phyloP scores from a whole-genome alignment of 805 yeast genomes.

The Candida vaughaniae region DNA sequence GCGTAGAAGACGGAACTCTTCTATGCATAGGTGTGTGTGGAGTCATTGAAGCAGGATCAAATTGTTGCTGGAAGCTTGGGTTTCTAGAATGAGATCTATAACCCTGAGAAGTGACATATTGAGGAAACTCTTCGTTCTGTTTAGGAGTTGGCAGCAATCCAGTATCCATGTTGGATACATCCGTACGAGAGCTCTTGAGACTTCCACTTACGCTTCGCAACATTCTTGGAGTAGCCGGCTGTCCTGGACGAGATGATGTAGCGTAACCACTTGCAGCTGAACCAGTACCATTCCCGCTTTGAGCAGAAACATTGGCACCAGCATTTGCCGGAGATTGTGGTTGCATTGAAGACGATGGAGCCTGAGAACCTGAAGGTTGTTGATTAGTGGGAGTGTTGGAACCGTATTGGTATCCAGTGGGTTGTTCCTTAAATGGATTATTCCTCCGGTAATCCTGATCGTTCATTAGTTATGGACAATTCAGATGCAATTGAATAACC shows the following conservation, averaged over 20 bases:
- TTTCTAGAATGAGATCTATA: constrained; percentile 18
- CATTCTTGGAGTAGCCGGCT: constrained; percentile 72
- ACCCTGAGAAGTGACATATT: constrained; percentile 9
- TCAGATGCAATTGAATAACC: no score
- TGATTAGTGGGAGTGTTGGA: neutral
- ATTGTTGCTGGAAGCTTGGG: constrained; percentile 10
- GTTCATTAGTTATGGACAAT: no score
- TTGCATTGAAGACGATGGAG: no score
- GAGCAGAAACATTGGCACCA: neutral
- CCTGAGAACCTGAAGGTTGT: no score
- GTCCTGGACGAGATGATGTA: constrained; percentile 18
- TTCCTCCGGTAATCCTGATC: constrained; percentile 4
- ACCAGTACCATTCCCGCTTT: neutral
- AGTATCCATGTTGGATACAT: constrained; percentile 8
- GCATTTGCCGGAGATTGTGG: no score
- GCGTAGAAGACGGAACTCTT: constrained; percentile 11
- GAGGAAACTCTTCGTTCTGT: constrained; percentile 14
- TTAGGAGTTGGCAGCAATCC: constrained; percentile 11
- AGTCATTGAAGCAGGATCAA: constrained; percentile 2
- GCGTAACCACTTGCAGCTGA: neutral
- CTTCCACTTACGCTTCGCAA: constrained; percentile 54
- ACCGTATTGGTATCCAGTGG: constrained; percentile 6
- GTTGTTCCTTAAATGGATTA: constrained; percentile 7
- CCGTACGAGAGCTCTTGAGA: constrained; percentile 17
- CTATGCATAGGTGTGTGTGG: constrained; percentile 12